These are phyloP conservation scores for Naganishia onofrii DNA, from an alignment of 768 basidiomycete species.

Conservation along the genomic window DNA sequence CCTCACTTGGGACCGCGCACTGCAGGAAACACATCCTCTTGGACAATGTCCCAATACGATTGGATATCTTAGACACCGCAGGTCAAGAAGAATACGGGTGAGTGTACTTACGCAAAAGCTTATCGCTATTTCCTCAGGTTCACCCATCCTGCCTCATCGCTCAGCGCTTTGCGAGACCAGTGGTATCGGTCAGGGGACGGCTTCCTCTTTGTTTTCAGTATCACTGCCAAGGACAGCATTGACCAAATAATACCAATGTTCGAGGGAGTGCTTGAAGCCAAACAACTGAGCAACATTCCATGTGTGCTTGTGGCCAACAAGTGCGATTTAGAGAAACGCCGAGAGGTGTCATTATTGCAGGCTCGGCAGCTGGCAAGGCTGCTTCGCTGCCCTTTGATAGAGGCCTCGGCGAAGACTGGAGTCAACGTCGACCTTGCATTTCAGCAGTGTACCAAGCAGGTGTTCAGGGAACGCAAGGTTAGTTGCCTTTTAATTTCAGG, in stretches of 20 bases:
- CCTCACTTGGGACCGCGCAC: too few species aligned
- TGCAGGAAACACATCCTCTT: conserved; percentile 55
- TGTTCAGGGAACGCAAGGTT: conserved; percentile 55
- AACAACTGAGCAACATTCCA: conserved; percentile 56
- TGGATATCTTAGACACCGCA: conserved; percentile 59
- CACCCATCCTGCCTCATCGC: not conserved
- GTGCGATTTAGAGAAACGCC: conserved; percentile 40
- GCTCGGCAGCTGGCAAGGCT: conserved; percentile 47
- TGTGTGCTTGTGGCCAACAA: conserved; percentile 58
- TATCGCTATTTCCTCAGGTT: not conserved
- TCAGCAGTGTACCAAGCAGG: conserved; percentile 53
- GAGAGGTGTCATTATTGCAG: conserved; percentile 44
- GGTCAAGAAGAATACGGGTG: conserved; percentile 53
- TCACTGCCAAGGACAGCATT: conserved; percentile 56
- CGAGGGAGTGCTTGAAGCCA: conserved; percentile 55
- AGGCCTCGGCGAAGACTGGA: conserved; percentile 56
- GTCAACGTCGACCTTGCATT: conserved; percentile 58
- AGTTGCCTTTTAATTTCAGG: conserved; percentile 25
- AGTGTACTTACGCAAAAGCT: not conserved
- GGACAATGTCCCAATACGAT: conserved; percentile 56
- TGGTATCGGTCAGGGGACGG: conserved; percentile 54
- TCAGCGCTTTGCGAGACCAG: conserved; percentile 50
- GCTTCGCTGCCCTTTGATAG: conserved; percentile 54
- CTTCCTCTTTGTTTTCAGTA: conserved; percentile 58
- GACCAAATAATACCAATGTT: conserved; percentile 56